Conservation (phyloP, 306 rosid species). For the Rosa chinensis region DNA sequence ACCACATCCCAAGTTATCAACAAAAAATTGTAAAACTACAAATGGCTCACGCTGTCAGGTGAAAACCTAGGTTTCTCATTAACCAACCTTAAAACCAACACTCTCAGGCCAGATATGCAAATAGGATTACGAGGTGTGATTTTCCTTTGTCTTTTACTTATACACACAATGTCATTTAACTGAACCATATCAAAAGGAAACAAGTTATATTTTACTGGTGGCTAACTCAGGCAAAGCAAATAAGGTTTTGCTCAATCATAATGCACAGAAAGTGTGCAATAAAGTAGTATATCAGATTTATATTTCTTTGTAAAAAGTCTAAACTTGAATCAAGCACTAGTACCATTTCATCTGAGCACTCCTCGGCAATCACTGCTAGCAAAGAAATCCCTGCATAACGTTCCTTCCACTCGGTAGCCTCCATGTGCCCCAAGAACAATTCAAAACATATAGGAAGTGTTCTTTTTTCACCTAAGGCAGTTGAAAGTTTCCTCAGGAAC, state of each 20-base stretch:
- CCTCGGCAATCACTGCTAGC: constrained; percentile 19
- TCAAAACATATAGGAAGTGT: constrained; percentile 7
- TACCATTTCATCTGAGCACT: constrained; percentile 14
- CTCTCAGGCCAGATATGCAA: too few species aligned
- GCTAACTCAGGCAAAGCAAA: background rate
- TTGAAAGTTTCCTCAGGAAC: too few species aligned
- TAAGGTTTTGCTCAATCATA: background rate
- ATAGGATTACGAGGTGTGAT: too few species aligned
- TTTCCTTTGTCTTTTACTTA: too few species aligned
- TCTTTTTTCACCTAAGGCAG: too few species aligned
- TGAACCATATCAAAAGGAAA: too few species aligned
- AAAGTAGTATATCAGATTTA: background rate
- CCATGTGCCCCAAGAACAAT: constrained; percentile 7
- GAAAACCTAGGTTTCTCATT: too few species aligned
- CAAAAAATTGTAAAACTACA: background rate
- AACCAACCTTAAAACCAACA: too few species aligned
- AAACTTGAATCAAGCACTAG: background rate
- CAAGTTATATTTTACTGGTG: too few species aligned
- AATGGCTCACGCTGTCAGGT: too few species aligned
- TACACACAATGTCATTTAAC: too few species aligned
- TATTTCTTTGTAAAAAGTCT: background rate
- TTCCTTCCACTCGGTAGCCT: constrained; percentile 12
- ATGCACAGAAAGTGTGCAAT: background rate
- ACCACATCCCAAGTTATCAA: background rate
- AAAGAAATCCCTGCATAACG: constrained; percentile 17